These are phyloP conservation scores for Phytomonas sp. DNA, from an alignment of 208 protist species.

Conservation along the genomic window DNA sequence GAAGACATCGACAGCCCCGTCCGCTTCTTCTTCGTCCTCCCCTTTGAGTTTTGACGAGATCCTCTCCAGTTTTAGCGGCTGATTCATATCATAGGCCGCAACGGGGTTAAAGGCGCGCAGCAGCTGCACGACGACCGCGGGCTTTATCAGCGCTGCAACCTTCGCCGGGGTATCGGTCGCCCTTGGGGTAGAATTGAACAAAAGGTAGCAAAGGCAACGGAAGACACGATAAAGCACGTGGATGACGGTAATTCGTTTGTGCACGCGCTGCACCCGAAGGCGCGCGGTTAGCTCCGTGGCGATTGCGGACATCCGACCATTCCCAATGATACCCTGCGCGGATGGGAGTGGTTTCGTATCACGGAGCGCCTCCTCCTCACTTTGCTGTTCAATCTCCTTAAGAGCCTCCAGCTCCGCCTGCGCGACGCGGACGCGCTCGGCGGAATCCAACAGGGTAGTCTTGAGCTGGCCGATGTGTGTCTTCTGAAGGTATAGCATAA, in stretches of 20 bases:
- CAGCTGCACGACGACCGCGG: conserved; percentile 54
- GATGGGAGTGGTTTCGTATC: not conserved
- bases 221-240: conserved; percentile 59
- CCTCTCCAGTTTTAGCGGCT: conserved; percentile 11
- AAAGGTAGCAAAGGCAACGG: conserved; percentile 67
- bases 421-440: conserved; percentile 42
- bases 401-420: conserved; percentile 22
- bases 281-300: conserved; percentile 7
- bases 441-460: conserved; percentile 30
- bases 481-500: conserved; percentile 62
- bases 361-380: conserved; percentile 15
- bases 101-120: conserved; percentile 78
- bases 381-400: conserved; percentile 16
- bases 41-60: not conserved
- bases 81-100: conserved; percentile 39
- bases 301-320: not conserved
- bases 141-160: conserved; percentile 78
- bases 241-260: conserved; percentile 36
- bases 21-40: conserved; percentile 11
- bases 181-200: conserved; percentile 64
- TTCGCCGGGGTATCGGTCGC: conserved; percentile 51
- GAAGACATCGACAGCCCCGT: conserved; percentile 14
- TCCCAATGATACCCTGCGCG: not conserved
- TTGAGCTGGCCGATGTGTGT: conserved; percentile 49
- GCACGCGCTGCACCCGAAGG: conserved; percentile 27